Base-by-base conservation (phyloP, 1,139 yeast genomes). In the Yamadazyma aaseri region DNA sequence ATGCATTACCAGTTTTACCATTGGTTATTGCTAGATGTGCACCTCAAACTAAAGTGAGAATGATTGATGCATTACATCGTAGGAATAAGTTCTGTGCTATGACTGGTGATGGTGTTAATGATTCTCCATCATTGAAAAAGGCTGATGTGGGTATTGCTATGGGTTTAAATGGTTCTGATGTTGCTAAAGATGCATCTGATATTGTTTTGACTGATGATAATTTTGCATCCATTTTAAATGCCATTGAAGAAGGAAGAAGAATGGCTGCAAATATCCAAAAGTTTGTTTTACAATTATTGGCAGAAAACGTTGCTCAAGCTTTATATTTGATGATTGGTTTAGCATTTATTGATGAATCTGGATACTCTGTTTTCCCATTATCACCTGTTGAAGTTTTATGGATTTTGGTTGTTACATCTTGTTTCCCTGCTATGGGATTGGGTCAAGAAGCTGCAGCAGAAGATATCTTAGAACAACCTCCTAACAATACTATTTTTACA, bases 91-190 rank as follows among this genome's bases (percentile, higher is more conserved):
- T 79, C 51, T 79, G 82, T 45, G 94, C 92, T 21, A 85, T 84
- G 94, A 84, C 95, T 26, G 95, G 94, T 47, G 94, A 84, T 57
- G 94, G 94, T 47, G 90, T 84, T 33, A 85, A 85, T 54, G 94
- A 85, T 56, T 83, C 92, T 3, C 95, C 94, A 13, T 78, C 87
- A 4, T 69, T 85, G 57, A 83, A 83, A 54, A 79, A 76, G 44
- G 86, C 94, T 1, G 92, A 85, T 58, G 87, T 85, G 37, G 94
- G 95, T 47, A 83, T 84, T 54, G 87, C 90, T n/a, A 83, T 83
- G 92, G 92, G 92, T 32, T 70, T 80, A 51, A 78, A 82, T 44
- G 92, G 90, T 9, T 80, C 87, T 9, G 92, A 83, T 58, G 90
- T 83, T 29, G 92, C 92, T 17, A 83, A 83, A 56, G 87, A 83